Evolutionary conservation across 2,329 filamentous ascomycete species (phyloP).

Genomic region (Ophiostoma sp.): DNA sequence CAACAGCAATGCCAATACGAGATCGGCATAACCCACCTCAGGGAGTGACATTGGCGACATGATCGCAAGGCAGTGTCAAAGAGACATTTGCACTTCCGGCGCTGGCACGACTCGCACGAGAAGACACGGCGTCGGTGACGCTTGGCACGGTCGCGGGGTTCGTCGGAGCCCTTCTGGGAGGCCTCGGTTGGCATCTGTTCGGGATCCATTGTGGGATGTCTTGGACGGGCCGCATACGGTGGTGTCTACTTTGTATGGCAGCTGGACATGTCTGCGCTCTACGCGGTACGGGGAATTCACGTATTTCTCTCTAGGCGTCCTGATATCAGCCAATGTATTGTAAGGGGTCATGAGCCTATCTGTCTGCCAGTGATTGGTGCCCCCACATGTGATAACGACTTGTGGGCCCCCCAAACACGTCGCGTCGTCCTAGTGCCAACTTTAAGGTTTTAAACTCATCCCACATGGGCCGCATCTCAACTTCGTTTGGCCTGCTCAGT

Average conservation of each 20-base stretch:
- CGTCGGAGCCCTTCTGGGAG: background rate
- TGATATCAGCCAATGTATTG: conserved; percentile 11
- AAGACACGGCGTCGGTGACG: conserved; percentile 13
- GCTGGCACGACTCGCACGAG: conserved; percentile 15
- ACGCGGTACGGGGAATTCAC: background rate
- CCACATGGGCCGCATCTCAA: background rate
- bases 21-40: background rate
- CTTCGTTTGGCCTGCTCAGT: conserved; percentile 2
- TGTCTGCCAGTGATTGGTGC: background rate
- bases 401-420: background rate
- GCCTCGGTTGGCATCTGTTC: conserved; percentile 1
- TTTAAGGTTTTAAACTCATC: background rate
- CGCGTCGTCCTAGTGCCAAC: conserved; percentile 6
- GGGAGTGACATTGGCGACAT: conserved; percentile 8
- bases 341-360: conserved; percentile 4
- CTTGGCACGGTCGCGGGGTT: conserved; percentile 13
- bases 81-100: conserved; percentile 16
- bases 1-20: too few relatives aligned
- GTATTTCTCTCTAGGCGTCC: background rate
- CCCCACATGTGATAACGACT: conserved; percentile 10
- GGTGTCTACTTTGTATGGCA: background rate
- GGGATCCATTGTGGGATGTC: background rate
- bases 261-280: conserved; percentile 1
- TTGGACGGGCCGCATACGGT: conserved; percentile 5
- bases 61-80: conserved; percentile 14